phyloP scores from a whole-genome alignment of 2,329 filamentous ascomycete species.

The Tympanopsis confertula region DNA sequence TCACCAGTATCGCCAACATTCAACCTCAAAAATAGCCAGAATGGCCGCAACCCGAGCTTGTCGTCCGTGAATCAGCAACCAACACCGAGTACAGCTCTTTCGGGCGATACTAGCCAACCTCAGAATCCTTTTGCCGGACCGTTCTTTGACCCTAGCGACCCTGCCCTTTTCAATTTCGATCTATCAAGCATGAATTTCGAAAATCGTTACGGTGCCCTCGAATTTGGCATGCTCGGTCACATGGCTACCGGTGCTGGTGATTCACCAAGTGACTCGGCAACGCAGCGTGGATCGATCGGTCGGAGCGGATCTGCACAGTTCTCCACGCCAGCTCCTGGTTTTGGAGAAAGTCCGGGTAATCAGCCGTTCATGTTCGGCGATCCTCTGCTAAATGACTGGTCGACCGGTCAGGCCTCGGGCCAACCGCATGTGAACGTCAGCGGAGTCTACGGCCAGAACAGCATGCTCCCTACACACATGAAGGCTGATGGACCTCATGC shows the following conservation, averaged over 20 bases:
- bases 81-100: background rate
- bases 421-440: background rate
- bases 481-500: background rate
- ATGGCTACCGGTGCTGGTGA: constrained; percentile 89
- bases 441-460: background rate
- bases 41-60: background rate
- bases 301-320: constrained; percentile 16
- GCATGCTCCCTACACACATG: background rate
- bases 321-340: background rate
- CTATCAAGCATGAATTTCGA: constrained; percentile 89
- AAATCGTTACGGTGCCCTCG: constrained; percentile 87
- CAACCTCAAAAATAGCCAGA: constrained; percentile 37
- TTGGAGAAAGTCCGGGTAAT: background rate
- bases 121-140: constrained; percentile 26
- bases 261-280: constrained; percentile 41
- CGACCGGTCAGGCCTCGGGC: background rate
- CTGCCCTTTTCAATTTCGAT: constrained; percentile 89
- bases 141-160: constrained; percentile 83
- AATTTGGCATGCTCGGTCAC: constrained; percentile 91
- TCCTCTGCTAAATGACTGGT: background rate
- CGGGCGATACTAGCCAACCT: background rate
- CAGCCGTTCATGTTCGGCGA: constrained; percentile 1
- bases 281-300: constrained; percentile 22
- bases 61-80: constrained; percentile 11
- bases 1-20: constrained; percentile 69